Evolutionary conservation across 306 rosid species (phyloP).

Genomic region (Styphnolobium japonicum): DNA sequence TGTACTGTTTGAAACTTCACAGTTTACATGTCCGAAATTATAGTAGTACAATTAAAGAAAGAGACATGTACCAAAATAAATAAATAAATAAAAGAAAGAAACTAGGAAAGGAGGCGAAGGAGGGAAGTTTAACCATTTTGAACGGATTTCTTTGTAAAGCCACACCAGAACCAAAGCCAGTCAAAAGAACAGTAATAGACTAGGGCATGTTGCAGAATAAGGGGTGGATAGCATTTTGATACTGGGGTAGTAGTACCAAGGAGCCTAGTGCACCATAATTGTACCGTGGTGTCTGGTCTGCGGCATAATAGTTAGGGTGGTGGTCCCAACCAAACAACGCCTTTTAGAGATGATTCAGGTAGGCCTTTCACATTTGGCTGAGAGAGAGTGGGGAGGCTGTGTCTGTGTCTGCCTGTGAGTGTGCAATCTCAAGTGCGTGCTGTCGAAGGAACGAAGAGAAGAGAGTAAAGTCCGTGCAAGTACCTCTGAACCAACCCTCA

Average conservation of each 20-base stretch:
- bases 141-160: neutral
- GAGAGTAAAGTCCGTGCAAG: conserved; percentile 1
- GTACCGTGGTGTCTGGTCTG: neutral
- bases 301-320: conserved; percentile 2
- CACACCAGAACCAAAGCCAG: neutral
- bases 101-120: no score
- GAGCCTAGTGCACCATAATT: neutral
- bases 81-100: no score
- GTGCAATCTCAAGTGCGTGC: no score
- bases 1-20: neutral
- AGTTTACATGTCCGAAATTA: neutral
- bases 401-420: no score
- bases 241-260: neutral
- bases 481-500: neutral
- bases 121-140: no score
- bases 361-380: neutral
- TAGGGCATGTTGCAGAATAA: conserved; percentile 16
- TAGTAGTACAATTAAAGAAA: neutral
- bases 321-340: conserved; percentile 27
- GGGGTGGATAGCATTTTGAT: conserved; percentile 3
- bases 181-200: neutral
- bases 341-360: neutral
- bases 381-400: neutral
- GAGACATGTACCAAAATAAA: no score
- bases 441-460: neutral